phyloP scores from a whole-genome alignment of 1,139 yeast species.

The Debaryomyces coudertii region DNA sequence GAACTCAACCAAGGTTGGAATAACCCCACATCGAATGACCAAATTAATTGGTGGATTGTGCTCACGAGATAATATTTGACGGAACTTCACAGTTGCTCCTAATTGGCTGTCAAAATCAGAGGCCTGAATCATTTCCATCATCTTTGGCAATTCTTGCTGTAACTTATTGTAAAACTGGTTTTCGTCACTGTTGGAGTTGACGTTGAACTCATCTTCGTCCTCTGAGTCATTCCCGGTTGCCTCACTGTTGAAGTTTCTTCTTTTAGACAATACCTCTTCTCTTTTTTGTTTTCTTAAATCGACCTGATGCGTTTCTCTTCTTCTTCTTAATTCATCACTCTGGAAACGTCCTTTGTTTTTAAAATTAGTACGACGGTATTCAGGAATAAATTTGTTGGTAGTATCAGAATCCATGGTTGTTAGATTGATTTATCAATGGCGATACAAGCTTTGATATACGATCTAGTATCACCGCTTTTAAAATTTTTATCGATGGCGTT shows the following conservation, averaged over 20 bases:
- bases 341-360: slow-evolving; percentile 94
- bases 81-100: slow-evolving; percentile 87
- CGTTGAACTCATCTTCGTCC: slow-evolving; percentile 44
- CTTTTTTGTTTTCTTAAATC: slow-evolving; percentile 95
- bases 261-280: slow-evolving; percentile 90
- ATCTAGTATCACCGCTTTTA: slow-evolving; percentile 4
- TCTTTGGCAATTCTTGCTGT: slow-evolving; percentile 78
- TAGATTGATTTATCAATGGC: slow-evolving; percentile 6
- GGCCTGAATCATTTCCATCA: slow-evolving; percentile 82
- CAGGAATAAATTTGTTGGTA: slow-evolving; percentile 88
- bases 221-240: slow-evolving; percentile 42
- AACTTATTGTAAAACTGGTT: slow-evolving; percentile 57
- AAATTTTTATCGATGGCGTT: slow-evolving; percentile 15
- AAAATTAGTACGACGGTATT: slow-evolving; percentile 94
- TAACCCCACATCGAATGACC: slow-evolving; percentile 91
- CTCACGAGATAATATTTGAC: slow-evolving; percentile 92
- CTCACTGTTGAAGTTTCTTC: slow-evolving; percentile 70
- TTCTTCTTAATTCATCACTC: slow-evolving; percentile 94
- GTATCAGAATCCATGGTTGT: slow-evolving; percentile 72
- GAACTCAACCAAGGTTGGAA: slow-evolving; percentile 85
- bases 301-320: slow-evolving; percentile 97
- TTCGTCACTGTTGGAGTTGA: slow-evolving; percentile 44
- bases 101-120: slow-evolving; percentile 79
- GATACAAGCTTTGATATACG: not conserved
- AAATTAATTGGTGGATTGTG: slow-evolving; percentile 97